Percentiles rank a stretch among this genome's conserved stretches.
phyloP scores from a whole-genome alignment of 371 early-diverging fungal genomes.

The Mucor irregularis region DNA sequence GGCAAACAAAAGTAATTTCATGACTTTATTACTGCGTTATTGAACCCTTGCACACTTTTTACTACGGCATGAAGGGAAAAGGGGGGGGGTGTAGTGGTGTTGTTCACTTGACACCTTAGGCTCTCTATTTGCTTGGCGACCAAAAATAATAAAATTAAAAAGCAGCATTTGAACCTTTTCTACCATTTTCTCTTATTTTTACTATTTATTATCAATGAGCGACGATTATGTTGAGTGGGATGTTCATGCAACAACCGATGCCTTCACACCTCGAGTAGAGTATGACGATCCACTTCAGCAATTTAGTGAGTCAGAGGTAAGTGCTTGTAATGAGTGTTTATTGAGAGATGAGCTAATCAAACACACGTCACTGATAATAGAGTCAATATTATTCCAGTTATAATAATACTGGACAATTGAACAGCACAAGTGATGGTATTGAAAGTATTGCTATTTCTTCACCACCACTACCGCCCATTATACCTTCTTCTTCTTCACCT shows the following conservation, averaged over 20 bases:
- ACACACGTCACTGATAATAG: not conserved
- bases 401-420: not conserved
- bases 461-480: slow-evolving; percentile 5
- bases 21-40: too few relatives aligned
- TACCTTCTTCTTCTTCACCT: slow-evolving; percentile 12
- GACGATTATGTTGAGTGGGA: slow-evolving; percentile 42
- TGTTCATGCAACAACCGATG: slow-evolving; percentile 37
- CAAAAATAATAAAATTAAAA: too few relatives aligned
- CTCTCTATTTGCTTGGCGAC: too few relatives aligned
- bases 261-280: slow-evolving; percentile 27
- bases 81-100: too few relatives aligned
- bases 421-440: not conserved
- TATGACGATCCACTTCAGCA: slow-evolving; percentile 35
- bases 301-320: slow-evolving; percentile 13
- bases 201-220: too few relatives aligned
- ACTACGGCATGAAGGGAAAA: too few relatives aligned
- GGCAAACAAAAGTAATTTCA: too few relatives aligned
- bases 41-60: too few relatives aligned
- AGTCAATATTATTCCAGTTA: not conserved
- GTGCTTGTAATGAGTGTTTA: not conserved
- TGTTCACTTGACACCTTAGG: too few relatives aligned
- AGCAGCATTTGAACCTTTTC: too few relatives aligned
- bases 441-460: not conserved
- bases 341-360: not conserved
- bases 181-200: too few relatives aligned